Base-by-base conservation (phyloP, 2,329 filamentous ascomycete species). In the Falciphora oryzae region DNA sequence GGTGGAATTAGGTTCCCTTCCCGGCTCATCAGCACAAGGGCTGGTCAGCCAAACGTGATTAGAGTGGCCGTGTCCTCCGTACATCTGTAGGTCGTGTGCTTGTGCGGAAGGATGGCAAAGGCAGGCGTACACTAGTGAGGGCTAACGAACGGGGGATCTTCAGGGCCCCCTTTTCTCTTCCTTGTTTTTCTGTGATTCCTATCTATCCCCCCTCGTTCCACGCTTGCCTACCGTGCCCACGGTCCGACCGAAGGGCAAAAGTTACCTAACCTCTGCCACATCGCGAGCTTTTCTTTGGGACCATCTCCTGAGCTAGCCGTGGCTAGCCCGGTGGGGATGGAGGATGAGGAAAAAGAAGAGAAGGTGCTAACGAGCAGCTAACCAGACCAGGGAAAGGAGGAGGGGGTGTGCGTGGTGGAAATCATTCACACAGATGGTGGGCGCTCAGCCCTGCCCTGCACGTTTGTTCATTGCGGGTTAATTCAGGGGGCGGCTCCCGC, bases 181-280 rank as follows among this genome's bases (percentile, higher is more conserved):
- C 32, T 44, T 56, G 29, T 59, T 64, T n/a, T 50, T 7, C 57
- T 31, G 7, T 63, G 44, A 35, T 35, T 58, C 35, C n/a, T 59
- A 53, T 60, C 28, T 64, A 56, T 59, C 32, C 35, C 29, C 60
- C 59, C 10, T 11, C 32, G 32, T 5, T 32, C 32, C 32, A 11
- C 4, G 22, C 44, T 6, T n/a, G 44, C 44, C n/a, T n/a, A n/a
- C 44, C 44, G 5, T 25, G 44, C 10, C 6, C 38, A 44, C 16
- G 14, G 38, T 44, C 38, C 16, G 38, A 22, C 14, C 38, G 38
- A 44, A 13, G 16, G 38, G 4, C 16, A 44, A 44, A 44, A 44
- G 38, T 16, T 18, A 44, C 38, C 38, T 44, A 16, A 3, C 38
- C 16, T 7, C 6, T 44, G 22, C 8, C 22, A 4, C 5, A 50